Base-by-base conservation (phyloP, 805 yeast species). In the Starmera amethionina region DNA sequence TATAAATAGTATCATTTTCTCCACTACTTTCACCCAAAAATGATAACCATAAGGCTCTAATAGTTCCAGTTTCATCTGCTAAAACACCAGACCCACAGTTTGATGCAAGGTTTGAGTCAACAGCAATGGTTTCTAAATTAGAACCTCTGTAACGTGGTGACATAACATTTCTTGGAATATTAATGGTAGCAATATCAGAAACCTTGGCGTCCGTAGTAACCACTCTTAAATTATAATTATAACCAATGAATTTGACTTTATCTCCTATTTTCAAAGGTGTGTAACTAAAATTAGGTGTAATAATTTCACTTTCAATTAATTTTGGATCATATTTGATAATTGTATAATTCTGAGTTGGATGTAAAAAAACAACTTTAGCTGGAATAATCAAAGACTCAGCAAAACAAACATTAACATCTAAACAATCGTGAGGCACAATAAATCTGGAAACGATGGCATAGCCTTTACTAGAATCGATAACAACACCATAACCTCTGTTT, bases 261-360 rank as follows among this genome's bases (percentile, higher is more conserved):
- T 84, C 87, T 44, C 96, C 95, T 55, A 88, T 77, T 45, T 72
- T 66, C 51, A 87, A 65, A 30, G 82, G 79, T 7, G 48, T 56
- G 6, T 60, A 48, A 36, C 81, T 65, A 47, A 86, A 73, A 41
- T 67, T 66, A 4, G 95, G 93, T 2, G 94, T 73, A 35, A 65
- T 62, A 8, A 86, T 75, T 34, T 82, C 82, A 3, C 95, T 89
- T 18, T 72, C 57, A 13, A 89, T 81, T 38, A 86, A 62, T 5
- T 66, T 52, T 8, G 96, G 87, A 55, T 89, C 95, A 58, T 86
- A 89, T 56, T 84, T 75, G 22, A 89, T 68, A 42, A 88, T 75
- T 2, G 94, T 88, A 59, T 82, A 88, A 49, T 88, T 88, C 50
- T 82, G 85, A 31, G 85, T 76, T 30, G 97, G 96, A 56, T 88